Evolutionary conservation across 2,329 filamentous ascomycete species (phyloP).

Genomic region (Esteya vermicola): DNA sequence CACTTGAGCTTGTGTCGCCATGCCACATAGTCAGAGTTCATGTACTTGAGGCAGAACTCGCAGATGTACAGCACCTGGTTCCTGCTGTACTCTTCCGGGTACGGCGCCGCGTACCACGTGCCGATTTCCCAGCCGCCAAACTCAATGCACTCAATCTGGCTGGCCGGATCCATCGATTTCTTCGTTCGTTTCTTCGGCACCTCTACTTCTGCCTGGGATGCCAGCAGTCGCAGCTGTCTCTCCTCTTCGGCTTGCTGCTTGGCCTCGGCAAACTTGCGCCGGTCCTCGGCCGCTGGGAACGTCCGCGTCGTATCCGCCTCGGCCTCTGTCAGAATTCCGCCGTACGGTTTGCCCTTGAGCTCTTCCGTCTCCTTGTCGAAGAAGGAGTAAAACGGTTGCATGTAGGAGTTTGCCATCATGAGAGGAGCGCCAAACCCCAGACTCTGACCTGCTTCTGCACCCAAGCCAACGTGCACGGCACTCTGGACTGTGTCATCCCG

Average conservation of each 20-base stretch:
- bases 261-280: constrained; percentile 76
- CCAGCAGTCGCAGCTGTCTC: constrained; percentile 56
- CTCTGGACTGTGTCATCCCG: background rate
- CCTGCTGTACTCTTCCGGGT: constrained; percentile 94
- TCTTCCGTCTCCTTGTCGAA: constrained; percentile 84
- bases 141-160: constrained; percentile 97
- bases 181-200: constrained; percentile 49
- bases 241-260: constrained; percentile 85
- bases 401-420: constrained; percentile 28
- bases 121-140: constrained; percentile 97
- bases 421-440: background rate
- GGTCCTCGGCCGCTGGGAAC: constrained; percentile 64
- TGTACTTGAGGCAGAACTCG: constrained; percentile 98
- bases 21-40: constrained; percentile 97
- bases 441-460: constrained; percentile 9
- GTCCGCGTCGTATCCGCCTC: constrained; percentile 90
- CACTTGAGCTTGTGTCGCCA: constrained; percentile 98
- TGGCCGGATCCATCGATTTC: constrained; percentile 73
- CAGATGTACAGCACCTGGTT: constrained; percentile 97
- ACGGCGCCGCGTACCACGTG: constrained; percentile 97
- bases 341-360: constrained; percentile 83
- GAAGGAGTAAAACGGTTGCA: constrained; percentile 75
- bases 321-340: constrained; percentile 74
- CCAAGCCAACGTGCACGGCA: constrained; percentile 14
- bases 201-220: constrained; percentile 51